Base-by-base conservation (phyloP, 495 filamentous ascomycete species). In the Hypoxylon crocopeplum region DNA sequence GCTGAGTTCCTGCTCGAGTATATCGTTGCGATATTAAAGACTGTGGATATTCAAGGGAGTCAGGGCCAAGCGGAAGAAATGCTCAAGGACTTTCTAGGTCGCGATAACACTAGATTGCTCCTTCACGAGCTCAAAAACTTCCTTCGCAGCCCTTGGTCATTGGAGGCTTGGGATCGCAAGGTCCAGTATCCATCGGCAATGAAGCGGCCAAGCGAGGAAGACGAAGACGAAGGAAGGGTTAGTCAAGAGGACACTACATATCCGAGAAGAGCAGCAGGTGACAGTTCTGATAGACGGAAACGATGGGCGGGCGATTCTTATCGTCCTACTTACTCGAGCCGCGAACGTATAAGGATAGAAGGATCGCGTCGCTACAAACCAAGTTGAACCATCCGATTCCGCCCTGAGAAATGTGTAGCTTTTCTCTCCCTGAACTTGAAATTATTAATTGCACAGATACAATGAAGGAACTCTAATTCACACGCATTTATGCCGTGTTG, bases 1-100 rank as follows among this genome's bases (percentile, higher is more conserved):
- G 86, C 89, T 10, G 93, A 96, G 65, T 98, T 96, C 53, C 69
- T 98, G 19, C 84, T 97, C 16, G 91, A 94, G 61, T 97, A 96
- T 64, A 84, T 95, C 49, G 73, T 97, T 39, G 89, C 89, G 25
- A 92, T 98, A 38, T 75, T 98, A 32, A 95, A 92, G 63, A 91
- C 89, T 0, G 86, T 96, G 15, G 93, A 98, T 69, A 81, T 94
- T n/a, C 92, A 92, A 66, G 89, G 86, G 7, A 89, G 88, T 65
- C 82, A 82, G 10, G 92, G 93, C 3, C 88, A 93, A 55, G 92
- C 94, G 0, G 92, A 96, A 69, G 88, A 92, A 27, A 86, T 97
- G 76, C 70, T 97, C n/a, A 75, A 85, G 12, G 93, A 96, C 30
- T 96, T 93, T 58, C 67, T 98, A 0, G 93, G 92, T 2, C 78